Percentiles rank a stretch among this genome's conserved stretches.
Evolutionary conservation across 192 early-diverging fungal genomes (phyloP).

Genomic region (Linnemannia schmuckeri): DNA sequence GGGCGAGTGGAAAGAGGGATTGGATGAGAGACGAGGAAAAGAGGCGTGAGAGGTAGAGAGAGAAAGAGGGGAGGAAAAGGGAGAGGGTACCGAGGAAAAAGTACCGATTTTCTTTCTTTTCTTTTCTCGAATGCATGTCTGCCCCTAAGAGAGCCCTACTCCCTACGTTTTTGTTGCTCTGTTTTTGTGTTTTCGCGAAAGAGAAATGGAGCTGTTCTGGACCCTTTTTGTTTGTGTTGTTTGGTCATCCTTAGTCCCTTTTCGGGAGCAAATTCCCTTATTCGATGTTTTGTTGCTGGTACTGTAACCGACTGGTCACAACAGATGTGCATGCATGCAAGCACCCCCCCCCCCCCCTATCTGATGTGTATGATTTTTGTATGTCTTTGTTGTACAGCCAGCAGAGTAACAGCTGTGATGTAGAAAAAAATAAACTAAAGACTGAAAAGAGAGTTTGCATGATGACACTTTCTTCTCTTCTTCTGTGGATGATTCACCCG

Average conservation of each 20-base stretch:
- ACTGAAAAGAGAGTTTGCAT: not conserved
- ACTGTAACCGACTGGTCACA: not conserved
- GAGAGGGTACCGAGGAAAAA: not conserved
- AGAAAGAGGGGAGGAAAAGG: not conserved
- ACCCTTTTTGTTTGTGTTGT: not conserved
- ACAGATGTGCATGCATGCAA: not conserved
- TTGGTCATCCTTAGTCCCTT: not conserved
- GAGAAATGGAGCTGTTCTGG: constrained; percentile 4
- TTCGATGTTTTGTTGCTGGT: not conserved
- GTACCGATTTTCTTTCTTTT: not conserved
- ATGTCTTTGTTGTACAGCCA: not conserved
- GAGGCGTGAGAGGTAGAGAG: too few relatives aligned
- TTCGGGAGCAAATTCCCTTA: not conserved
- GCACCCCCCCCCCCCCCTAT: too few relatives aligned
- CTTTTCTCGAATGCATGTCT: not conserved
- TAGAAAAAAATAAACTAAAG: not conserved
- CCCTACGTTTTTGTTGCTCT: not conserved
- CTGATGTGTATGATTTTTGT: not conserved
- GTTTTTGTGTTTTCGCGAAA: not conserved
- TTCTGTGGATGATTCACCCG: not conserved
- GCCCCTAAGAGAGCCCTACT: not conserved
- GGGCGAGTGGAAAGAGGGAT: not conserved
- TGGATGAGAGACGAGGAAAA: not conserved
- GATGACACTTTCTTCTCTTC: too few relatives aligned
- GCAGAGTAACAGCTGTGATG: too few relatives aligned